phyloP scores from a whole-genome alignment of 2,329 filamentous ascomycete genomes.

The Colletotrichum sp. region DNA sequence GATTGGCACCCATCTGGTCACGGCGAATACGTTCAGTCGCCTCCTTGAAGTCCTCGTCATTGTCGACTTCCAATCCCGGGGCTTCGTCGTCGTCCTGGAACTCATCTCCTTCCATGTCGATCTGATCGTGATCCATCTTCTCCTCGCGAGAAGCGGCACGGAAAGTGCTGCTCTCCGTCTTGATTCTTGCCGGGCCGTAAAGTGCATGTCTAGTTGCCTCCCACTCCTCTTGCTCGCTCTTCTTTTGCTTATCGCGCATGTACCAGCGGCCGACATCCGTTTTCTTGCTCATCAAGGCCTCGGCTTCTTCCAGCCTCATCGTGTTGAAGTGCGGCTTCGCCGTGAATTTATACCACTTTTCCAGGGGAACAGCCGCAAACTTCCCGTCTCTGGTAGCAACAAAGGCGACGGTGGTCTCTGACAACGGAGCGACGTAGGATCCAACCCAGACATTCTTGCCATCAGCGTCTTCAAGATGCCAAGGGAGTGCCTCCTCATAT shows the following conservation, averaged over 20 bases:
- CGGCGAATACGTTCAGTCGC: constrained; percentile 75
- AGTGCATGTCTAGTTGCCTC: constrained; percentile 61
- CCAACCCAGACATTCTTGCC: constrained; percentile 95
- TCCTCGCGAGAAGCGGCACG: constrained; percentile 65
- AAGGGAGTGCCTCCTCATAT: constrained; percentile 94
- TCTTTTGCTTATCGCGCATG: constrained; percentile 70
- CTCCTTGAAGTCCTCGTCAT: constrained; percentile 81
- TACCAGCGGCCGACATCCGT: constrained; percentile 81
- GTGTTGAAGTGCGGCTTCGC: constrained; percentile 80
- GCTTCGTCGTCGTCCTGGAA: constrained; percentile 92
- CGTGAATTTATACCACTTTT: constrained; percentile 94
- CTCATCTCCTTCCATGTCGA: constrained; percentile 71
- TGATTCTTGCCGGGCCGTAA: constrained; percentile 63
- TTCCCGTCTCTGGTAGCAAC: constrained; percentile 67
- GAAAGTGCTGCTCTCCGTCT: constrained; percentile 71
- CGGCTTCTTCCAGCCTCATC: constrained; percentile 82
- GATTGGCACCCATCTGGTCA: constrained; percentile 85
- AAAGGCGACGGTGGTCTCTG: constrained; percentile 82
- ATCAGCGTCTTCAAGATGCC: constrained; percentile 96
- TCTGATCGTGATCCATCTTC: constrained; percentile 72
- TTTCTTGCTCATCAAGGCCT: constrained; percentile 82
- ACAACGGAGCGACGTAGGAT: constrained; percentile 87
- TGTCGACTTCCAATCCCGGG: constrained; percentile 74
- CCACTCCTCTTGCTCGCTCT: constrained; percentile 59
- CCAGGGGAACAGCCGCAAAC: constrained; percentile 87